Base-by-base conservation (phyloP, 1,284 basidiomycete species). In the Pascua sp. region DNA sequence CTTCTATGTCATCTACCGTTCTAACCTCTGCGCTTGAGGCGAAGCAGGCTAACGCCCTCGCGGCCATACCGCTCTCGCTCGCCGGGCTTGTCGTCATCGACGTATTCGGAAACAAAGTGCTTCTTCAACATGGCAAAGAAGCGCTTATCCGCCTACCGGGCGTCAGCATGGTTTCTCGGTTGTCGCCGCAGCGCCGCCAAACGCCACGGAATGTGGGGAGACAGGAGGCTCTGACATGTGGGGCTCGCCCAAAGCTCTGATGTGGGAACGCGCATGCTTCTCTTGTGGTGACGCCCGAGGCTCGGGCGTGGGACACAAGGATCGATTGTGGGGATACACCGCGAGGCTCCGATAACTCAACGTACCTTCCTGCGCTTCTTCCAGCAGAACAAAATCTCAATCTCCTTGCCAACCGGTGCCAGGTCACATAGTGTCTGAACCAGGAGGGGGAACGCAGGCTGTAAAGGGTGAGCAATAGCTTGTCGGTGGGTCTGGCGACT, bases 361-460 rank as follows among this genome's bases (percentile, higher is more conserved):
- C 66, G 42, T 48, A 88, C 90, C 84, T 93, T 95, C 76, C 93
- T 83, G 49, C 92, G 83, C 71, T 95, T 95, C 78, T 94, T 93
- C 78, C 92, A 95, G 74, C 91, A 94, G 73, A 97, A 95, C 24
- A 91, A 75, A 56, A 92, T 82, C 60, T 91, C 87, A 8, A 86
- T 85, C 18, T 77, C 75, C 51, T 73, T 80, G 2, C 71, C 73
- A 3, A 69, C 55, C 0, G 72, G 77, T 9, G 80, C 70, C 16
- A 96, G 82, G 44, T 86, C 83, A 40, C 79, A 81, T 50, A 97
- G 80, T 0, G 92, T 95, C 63, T 87, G 76, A 1, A 94, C 88
- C 1, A 97, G 83, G 13, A 94, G 82, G 3, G 91, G 88, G 68
- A 96, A 97, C 0, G 91, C 88, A n/a, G 90, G 89, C 77, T 77